Evolutionary conservation across 495 filamentous ascomycete genomes (phyloP), one percentile per base, ranked within the genome.

Genomic region (Xylaria nigripes): DNA sequence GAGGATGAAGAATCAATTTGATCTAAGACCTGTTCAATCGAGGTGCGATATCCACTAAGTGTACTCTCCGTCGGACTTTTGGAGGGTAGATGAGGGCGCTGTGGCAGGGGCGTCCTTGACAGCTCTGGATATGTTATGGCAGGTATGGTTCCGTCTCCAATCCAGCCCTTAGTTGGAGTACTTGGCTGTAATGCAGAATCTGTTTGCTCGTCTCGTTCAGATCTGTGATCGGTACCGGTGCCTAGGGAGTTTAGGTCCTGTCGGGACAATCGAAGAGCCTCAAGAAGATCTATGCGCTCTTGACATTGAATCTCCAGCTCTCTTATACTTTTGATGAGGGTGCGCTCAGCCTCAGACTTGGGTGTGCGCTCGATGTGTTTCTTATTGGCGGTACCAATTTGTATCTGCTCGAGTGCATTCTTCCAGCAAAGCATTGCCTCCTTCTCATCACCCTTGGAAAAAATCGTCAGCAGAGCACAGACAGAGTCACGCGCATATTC

Each of bases 371-470:
- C 46, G 58, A 74, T 83, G 29, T 82, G 73, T 45, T 83, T 80
- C 29, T 86, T 82, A 69, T 84, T 86, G 51, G 87, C 81, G 70
- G 93, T 87, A 70, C 90, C 85, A 61, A 90, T 87, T 64, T 89
- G 86, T 54, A 98, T 93, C 47, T 92, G 88, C 58, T 94, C 87
- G 45, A 97, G 85, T 42, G 90, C 91, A 51, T 83, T 83, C 61
- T 82, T 88, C 93, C 93, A 98, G 62, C 88, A 91, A 61, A 86
- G 81, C 61, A 97, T 80, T 34, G 93, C 93, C 74, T 97, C 93
- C 48, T 78, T 77, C 71, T 97, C 89, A 66, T 97, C 91, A 61
- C 90, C 90, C 90, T 96, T 63, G 54, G 60, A n/a, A 24, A 9
- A 29, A 10, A 32, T 41, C 7, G 32, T 43, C 22, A 55, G 50